phyloP scores from a whole-genome alignment of 1,139 yeast genomes.

The Debaryomycetaceae sp. region DNA sequence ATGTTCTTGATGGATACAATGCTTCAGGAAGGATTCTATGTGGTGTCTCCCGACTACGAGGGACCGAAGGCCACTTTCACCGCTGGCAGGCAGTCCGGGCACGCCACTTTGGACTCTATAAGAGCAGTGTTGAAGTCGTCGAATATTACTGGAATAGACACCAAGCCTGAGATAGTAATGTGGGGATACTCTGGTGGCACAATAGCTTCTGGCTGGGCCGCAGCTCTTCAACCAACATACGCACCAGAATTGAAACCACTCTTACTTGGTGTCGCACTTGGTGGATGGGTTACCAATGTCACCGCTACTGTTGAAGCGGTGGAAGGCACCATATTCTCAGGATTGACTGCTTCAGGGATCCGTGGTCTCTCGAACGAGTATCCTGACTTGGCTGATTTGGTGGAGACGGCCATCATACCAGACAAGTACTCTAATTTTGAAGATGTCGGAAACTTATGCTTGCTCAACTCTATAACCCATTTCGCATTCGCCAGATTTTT shows the following conservation, averaged over 20 bases:
- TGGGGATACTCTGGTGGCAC: constrained; percentile 45
- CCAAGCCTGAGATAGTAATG: constrained; percentile 23
- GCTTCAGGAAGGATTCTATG: constrained; percentile 30
- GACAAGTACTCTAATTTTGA: not conserved
- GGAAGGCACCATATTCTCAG: constrained; percentile 24
- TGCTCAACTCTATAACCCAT: not conserved
- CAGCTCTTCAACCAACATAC: constrained; percentile 27
- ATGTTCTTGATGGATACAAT: constrained; percentile 22
- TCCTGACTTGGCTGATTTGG: constrained; percentile 13
- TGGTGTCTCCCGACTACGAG: constrained; percentile 32
- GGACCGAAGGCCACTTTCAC: constrained; percentile 28
- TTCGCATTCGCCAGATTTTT: not conserved
- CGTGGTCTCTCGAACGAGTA: constrained; percentile 26
- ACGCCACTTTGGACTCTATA: constrained; percentile 28
- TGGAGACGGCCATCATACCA: constrained; percentile 3
- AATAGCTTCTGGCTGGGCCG: constrained; percentile 36
- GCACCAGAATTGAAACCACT: constrained; percentile 24
- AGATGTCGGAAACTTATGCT: constrained; percentile 1
- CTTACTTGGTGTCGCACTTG: constrained; percentile 27
- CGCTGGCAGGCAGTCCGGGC: constrained; percentile 29
- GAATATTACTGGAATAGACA: constrained; percentile 24
- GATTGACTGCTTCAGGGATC: constrained; percentile 23
- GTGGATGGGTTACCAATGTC: constrained; percentile 27
- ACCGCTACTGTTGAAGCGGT: constrained; percentile 15
- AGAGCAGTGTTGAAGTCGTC: constrained; percentile 24